Percentiles rank a stretch among this genome's conserved stretches.
Evolutionary conservation across 1,139 yeast species (phyloP).

Genomic region (Hyphopichia khmerensis): DNA sequence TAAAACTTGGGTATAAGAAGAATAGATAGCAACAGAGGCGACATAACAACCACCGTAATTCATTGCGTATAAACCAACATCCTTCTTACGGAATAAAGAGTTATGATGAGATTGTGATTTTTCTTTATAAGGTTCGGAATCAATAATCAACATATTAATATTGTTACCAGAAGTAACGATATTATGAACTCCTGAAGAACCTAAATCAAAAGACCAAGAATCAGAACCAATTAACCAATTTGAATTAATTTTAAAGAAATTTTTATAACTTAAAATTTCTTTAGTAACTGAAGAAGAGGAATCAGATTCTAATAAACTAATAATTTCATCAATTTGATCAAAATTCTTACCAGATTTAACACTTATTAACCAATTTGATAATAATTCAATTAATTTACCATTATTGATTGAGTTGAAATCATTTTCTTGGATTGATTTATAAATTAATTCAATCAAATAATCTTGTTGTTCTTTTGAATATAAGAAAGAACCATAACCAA

Average conservation of each 20-base stretch:
- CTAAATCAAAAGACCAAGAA: constrained; percentile 92
- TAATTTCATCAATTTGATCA: constrained; percentile 30
- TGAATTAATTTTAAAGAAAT: constrained; percentile 47
- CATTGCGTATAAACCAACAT: constrained; percentile 94
- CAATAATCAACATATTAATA: constrained; percentile 82
- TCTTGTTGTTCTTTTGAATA: constrained; percentile 53
- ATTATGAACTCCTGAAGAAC: constrained; percentile 88
- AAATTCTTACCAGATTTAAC: constrained; percentile 30
- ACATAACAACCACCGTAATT: constrained; percentile 88
- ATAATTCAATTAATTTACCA: constrained; percentile 50
- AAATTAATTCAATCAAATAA: constrained; percentile 49
- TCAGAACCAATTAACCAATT: constrained; percentile 93
- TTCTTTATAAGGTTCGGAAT: constrained; percentile 78
- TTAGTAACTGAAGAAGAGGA: constrained; percentile 36
- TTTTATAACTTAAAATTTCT: constrained; percentile 44
- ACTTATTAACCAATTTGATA: constrained; percentile 68
- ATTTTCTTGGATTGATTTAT: constrained; percentile 47
- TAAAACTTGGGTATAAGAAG: constrained; percentile 89
- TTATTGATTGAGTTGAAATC: constrained; percentile 47
- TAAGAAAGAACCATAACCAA: constrained; percentile 78
- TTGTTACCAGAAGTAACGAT: constrained; percentile 74
- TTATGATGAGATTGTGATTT: constrained; percentile 23
- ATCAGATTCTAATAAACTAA: constrained; percentile 43
- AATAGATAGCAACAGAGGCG: constrained; percentile 91
- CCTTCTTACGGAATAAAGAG: constrained; percentile 70